These are phyloP conservation scores for Crithidia bombi DNA, from an alignment of 208 protist species.

Conservation along the genomic window DNA sequence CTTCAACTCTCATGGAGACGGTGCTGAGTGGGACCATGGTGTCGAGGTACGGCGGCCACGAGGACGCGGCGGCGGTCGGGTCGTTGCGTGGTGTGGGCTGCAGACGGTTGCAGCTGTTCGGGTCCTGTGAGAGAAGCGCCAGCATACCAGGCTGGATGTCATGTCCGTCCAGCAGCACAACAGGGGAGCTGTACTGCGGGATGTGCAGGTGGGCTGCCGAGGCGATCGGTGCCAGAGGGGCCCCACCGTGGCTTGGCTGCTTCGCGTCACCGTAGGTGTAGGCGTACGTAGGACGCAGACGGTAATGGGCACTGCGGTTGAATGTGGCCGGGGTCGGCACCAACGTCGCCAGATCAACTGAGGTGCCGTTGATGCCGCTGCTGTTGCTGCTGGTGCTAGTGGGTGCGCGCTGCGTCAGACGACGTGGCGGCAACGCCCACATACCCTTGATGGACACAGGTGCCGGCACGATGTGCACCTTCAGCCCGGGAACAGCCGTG, in stretches of 20 bases:
- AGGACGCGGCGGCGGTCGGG: constrained; percentile 22
- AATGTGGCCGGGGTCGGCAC: constrained; percentile 29
- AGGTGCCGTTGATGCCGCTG: not conserved
- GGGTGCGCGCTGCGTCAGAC: constrained; percentile 1
- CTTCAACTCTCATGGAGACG: constrained; percentile 16
- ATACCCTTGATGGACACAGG: constrained; percentile 53
- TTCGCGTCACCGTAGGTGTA: not conserved
- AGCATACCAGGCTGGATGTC: constrained; percentile 61
- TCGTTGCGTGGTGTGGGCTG: constrained; percentile 34
- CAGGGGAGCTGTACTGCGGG: constrained; percentile 61
- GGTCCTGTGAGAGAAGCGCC: constrained; percentile 50
- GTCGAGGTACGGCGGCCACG: constrained; percentile 38
- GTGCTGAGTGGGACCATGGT: constrained; percentile 70
- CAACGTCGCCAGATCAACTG: constrained; percentile 18
- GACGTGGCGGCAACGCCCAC: constrained; percentile 64
- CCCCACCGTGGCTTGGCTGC: not conserved
- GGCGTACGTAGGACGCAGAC: constrained; percentile 13
- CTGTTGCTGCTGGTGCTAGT: not conserved
- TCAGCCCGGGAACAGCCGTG: constrained; percentile 60
- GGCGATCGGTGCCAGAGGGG: not conserved
- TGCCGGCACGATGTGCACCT: constrained; percentile 49
- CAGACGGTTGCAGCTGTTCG: constrained; percentile 36
- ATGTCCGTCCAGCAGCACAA: constrained; percentile 58
- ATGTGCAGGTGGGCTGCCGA: constrained; percentile 40
- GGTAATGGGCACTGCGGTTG: constrained; percentile 36